These are phyloP conservation scores for Pestalotiopsis sp. DNA, from an alignment of 2,329 filamentous ascomycete species.

Conservation along the genomic window DNA sequence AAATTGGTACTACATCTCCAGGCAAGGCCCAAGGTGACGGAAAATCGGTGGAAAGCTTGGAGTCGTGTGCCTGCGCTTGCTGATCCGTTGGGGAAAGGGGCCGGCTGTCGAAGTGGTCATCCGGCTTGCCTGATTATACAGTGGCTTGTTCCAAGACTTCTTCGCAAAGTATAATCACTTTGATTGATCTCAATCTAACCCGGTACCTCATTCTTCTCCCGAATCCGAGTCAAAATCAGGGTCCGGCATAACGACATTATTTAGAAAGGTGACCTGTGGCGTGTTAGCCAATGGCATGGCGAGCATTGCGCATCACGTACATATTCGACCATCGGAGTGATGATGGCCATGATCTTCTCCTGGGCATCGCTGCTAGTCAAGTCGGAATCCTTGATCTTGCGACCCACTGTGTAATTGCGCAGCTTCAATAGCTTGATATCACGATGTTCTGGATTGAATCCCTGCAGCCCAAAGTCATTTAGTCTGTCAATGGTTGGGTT, in stretches of 20 bases:
- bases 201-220: conserved; percentile 38
- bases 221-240: conserved; percentile 45
- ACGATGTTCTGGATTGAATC: conserved; percentile 72
- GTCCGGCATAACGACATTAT: conserved; percentile 75
- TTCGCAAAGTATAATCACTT: conserved; percentile 7
- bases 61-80: not conserved
- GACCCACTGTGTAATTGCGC: conserved; percentile 75
- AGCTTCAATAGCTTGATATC: conserved; percentile 83
- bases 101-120: not conserved
- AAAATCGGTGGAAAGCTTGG: not conserved
- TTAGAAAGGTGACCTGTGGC: conserved; percentile 68
- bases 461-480: conserved; percentile 49
- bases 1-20: not conserved
- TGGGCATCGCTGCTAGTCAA: conserved; percentile 65
- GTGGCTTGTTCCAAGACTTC: no score
- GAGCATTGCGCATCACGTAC: conserved; percentile 55
- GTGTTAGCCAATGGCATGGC: not conserved
- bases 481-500: not conserved
- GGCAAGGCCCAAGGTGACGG: not conserved
- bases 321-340: conserved; percentile 75
- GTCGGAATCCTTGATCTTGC: conserved; percentile 66
- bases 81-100: not conserved
- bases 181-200: conserved; percentile 24
- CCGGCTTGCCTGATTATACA: not conserved
- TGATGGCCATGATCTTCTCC: conserved; percentile 64